A percentile compares a stretch with the other conserved stretches of the same genome.
phyloP scores from a whole-genome alignment of 805 yeast species.

The Metschnikowia chrysomelidarum region DNA sequence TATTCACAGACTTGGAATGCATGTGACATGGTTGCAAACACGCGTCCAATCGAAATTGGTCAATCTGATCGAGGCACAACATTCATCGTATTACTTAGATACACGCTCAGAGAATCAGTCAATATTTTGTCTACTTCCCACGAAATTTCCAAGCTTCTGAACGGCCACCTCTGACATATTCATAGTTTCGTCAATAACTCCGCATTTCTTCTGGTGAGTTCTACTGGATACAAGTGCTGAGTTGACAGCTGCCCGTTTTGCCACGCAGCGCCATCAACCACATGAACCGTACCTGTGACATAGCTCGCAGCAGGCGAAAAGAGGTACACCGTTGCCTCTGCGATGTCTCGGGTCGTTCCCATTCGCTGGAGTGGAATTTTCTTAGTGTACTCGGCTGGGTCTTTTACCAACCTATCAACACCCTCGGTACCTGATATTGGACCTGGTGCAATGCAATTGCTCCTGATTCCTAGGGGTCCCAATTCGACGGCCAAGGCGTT shows the following conservation, averaged over 20 bases:
- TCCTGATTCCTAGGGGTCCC: conserved; percentile 30
- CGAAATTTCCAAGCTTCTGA: too few species aligned
- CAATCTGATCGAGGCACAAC: too few species aligned
- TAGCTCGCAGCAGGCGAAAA: conserved; percentile 28
- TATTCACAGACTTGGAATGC: too few species aligned
- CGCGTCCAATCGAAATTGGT: too few species aligned
- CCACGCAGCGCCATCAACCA: conserved; percentile 31
- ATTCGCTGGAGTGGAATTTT: conserved; percentile 25
- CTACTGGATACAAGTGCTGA: conserved; percentile 32
- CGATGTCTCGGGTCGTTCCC: conserved; percentile 28
- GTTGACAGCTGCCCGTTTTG: conserved; percentile 22
- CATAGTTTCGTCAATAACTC: conserved; percentile 16
- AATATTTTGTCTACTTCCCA: too few species aligned
- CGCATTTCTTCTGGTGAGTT: conserved; percentile 18
- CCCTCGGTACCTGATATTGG: conserved; percentile 31
- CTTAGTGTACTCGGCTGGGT: conserved; percentile 10
- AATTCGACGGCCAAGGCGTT: conserved; percentile 31
- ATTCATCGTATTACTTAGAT: too few species aligned
- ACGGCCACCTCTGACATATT: too few species aligned
- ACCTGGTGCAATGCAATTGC: conserved; percentile 29
- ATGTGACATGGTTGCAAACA: too few species aligned
- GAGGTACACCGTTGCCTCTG: conserved; percentile 29
- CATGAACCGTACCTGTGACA: conserved; percentile 26
- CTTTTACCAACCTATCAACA: conserved; percentile 21
- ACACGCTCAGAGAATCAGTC: too few species aligned